Evolutionary conservation across 2,329 filamentous ascomycete species (phyloP).

Genomic region (Phialophora macrospora): DNA sequence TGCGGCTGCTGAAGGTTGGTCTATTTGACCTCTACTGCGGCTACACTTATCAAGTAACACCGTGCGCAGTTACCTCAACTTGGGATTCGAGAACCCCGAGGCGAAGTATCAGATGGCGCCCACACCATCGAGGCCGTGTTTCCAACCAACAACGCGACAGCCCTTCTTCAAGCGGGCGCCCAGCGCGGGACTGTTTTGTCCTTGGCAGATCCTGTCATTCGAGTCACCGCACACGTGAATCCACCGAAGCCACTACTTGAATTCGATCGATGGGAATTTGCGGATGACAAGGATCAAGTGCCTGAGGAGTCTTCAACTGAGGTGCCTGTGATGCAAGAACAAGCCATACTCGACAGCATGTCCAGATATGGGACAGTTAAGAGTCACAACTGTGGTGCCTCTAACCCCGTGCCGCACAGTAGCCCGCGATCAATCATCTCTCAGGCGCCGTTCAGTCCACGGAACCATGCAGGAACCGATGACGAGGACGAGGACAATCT

Average conservation of each 20-base stretch:
- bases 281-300: not conserved
- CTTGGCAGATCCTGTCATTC: conserved; percentile 5
- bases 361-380: not conserved
- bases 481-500: conserved; percentile 13
- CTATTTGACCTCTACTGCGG: not conserved
- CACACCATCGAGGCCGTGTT: conserved; percentile 22
- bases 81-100: not conserved
- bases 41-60: not conserved
- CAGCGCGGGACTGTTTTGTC: conserved; percentile 1
- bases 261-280: conserved; percentile 3
- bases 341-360: conserved; percentile 14
- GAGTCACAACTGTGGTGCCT: conserved; percentile 3
- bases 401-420: not conserved
- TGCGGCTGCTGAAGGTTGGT: conserved; percentile 7
- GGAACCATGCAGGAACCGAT: not conserved
- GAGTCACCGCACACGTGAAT: conserved; percentile 19
- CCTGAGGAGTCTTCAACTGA: not conserved
- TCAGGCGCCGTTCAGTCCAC: conserved; percentile 14
- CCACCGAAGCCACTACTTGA: conserved; percentile 13
- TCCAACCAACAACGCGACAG: not conserved
- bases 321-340: conserved; percentile 9
- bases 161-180: not conserved
- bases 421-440: conserved; percentile 26
- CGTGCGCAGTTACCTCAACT: not conserved
- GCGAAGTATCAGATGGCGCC: conserved; percentile 24